These are phyloP conservation scores for Trichoderma koningii DNA, from an alignment of 2,329 filamentous ascomycete genomes.

Conservation along the genomic window DNA sequence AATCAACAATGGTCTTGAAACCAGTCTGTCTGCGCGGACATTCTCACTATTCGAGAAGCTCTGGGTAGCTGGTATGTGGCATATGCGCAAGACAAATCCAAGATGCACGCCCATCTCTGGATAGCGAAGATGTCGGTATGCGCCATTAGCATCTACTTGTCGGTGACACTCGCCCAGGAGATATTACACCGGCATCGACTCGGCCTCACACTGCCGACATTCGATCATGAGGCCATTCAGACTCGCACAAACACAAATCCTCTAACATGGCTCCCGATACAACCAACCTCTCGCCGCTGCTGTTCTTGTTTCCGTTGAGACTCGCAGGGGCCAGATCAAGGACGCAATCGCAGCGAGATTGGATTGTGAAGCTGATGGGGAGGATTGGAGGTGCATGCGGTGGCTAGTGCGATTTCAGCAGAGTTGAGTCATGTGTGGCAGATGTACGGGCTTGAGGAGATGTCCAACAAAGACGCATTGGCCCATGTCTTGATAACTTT, in stretches of 20 bases:
- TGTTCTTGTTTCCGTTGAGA: conserved; percentile 41
- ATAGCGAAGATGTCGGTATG: conserved; percentile 27
- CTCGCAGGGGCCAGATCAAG: conserved; percentile 40
- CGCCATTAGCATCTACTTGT: conserved; percentile 43
- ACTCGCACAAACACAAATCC: conserved; percentile 31
- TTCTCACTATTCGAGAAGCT: conserved; percentile 21
- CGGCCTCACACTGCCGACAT: conserved; percentile 31
- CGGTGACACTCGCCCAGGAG: conserved; percentile 43
- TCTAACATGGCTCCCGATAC: conserved; percentile 29
- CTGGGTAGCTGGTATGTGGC: conserved; percentile 28
- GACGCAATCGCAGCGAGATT: conserved; percentile 31
- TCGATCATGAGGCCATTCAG: conserved; percentile 32
- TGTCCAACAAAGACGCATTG: no score
- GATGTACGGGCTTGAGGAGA: neutral
- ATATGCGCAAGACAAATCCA: conserved; percentile 10
- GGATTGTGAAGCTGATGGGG: conserved; percentile 31
- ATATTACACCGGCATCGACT: conserved; percentile 36
- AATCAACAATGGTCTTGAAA: neutral
- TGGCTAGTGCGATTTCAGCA: conserved; percentile 33
- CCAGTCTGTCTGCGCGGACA: conserved; percentile 10
- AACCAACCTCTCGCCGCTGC: conserved; percentile 36
- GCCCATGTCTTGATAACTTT: neutral
- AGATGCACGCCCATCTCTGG: neutral
- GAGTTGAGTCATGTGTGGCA: conserved; percentile 34
- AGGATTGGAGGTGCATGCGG: conserved; percentile 34